Base-by-base conservation (phyloP, 2,329 filamentous ascomycete genomes). In the Biscogniauxia sp. region DNA sequence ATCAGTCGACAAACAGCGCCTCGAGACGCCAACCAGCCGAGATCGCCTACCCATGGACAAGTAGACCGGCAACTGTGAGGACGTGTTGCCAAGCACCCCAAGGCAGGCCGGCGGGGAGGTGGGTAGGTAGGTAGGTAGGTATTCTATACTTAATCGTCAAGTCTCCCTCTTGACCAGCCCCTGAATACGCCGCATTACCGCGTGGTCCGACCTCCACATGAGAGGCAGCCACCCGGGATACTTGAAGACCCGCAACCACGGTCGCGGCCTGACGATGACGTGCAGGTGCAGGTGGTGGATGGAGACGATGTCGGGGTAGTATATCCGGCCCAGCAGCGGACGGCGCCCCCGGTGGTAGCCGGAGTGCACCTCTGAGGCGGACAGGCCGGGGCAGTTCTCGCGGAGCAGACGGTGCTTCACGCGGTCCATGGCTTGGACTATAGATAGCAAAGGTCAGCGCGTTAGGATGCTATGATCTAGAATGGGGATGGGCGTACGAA, bases 251-350 rank as follows among this genome's bases (percentile, higher is more conserved):
- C 55, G 54, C 19, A 59, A 7, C 54, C 57, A 54, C 2, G 59
- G 56, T 2, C 26, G 56, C 11, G 66, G 66, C 23, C 56, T 23
- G 4, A 66, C 61, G 20, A 67, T 66, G 28, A 67, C 61, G 20
- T 67, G 66, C 20, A 67, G 60, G 37, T 67, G 66, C 9, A 67
- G 37, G 51, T 67, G 66, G 13, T 67, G 66, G 2, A 67, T 61
- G 4, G 66, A 67, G 20, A 67, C 17, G 8, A 66, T 65, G 20
- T 67, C 66, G 1, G 66, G 66, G 20, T 58, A 66, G 45, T 60
- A 65, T 5, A 65, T 49, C 11, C 55, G 26, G 2, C 61, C 28
- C 1, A 67, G 1, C 1, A 67, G 53, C 9, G 56, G 49, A 23
- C 66, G 60, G 15, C 66, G 64, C 5, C 66, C 66, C 1, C 66